A percentile compares a stretch with the other conserved stretches of the same genome.
Conservation (phyloP, 129 eudicot genomes). For the Sambucus nigra region DNA sequence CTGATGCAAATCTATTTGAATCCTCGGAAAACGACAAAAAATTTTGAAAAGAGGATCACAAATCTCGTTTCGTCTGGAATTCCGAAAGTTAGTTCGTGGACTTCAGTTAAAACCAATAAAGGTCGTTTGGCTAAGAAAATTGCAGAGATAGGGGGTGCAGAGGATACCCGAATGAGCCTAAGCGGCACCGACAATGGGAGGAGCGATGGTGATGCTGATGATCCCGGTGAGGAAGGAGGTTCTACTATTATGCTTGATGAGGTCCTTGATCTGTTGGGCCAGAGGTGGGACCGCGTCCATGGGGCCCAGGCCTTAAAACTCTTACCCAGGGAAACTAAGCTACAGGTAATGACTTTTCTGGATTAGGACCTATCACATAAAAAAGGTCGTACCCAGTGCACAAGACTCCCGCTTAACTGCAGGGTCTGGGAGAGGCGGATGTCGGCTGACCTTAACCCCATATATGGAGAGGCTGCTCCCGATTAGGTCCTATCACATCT, state of each 20-base stretch:
- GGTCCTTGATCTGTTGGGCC: conserved; percentile 77
- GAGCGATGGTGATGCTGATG: conserved; percentile 87
- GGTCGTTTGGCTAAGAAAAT: conserved; percentile 55
- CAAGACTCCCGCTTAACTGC: too few relatives aligned
- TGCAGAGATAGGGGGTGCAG: conserved; percentile 83
- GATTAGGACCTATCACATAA: not conserved
- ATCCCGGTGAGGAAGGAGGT: conserved; percentile 43
- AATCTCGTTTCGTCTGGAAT: conserved; percentile 44
- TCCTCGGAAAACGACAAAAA: conserved; percentile 65
- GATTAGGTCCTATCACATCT: too few relatives aligned
- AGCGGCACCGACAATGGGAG: conserved; percentile 74
- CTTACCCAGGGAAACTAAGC: conserved; percentile 81
- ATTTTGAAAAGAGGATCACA: conserved; percentile 55
- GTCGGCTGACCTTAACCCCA: too few relatives aligned
- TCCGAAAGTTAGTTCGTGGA: conserved; percentile 30
- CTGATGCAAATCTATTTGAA: conserved; percentile 78
- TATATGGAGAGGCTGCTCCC: too few relatives aligned
- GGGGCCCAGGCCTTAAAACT: conserved; percentile 87
- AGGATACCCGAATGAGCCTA: conserved; percentile 47
- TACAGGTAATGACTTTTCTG: conserved; percentile 46
- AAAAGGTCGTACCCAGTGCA: too few relatives aligned
- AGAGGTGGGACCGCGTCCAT: conserved; percentile 85
- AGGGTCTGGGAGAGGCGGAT: too few relatives aligned
- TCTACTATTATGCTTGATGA: conserved; percentile 66
- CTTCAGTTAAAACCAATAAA: conserved; percentile 44